A percentile compares a stretch with the other conserved stretches of the same genome.
These are phyloP conservation scores for Penicillium paneum DNA, from an alignment of 2,329 filamentous ascomycete species.

Conservation along the genomic window DNA sequence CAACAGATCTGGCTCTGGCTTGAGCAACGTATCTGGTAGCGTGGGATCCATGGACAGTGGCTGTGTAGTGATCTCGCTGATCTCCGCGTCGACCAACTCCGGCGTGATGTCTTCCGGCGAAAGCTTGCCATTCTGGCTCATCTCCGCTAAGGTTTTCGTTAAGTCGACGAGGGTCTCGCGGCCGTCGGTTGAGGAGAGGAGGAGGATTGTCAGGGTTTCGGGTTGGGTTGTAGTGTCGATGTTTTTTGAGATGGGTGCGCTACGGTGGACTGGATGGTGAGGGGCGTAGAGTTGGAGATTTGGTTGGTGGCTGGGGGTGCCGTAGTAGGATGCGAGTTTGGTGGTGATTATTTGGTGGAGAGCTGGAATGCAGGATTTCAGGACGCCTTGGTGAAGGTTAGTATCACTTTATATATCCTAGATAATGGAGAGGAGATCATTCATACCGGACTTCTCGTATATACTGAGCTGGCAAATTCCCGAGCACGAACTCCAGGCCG, in stretches of 20 bases:
- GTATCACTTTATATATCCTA: neutral
- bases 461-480: conserved; percentile 84
- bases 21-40: conserved; percentile 49
- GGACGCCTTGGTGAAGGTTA: conserved; percentile 57
- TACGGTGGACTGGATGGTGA: conserved; percentile 55
- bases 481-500: conserved; percentile 87
- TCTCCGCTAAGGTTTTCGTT: conserved; percentile 88
- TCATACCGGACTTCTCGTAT: conserved; percentile 84
- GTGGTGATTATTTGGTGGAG: conserved; percentile 74
- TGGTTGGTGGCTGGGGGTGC: conserved; percentile 62
- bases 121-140: conserved; percentile 88
- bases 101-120: conserved; percentile 74
- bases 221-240: neutral
- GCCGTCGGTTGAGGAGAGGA: conserved; percentile 85
- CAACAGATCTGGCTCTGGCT: conserved; percentile 84
- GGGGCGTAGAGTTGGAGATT: conserved; percentile 70
- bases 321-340: conserved; percentile 86
- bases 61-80: conserved; percentile 57
- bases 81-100: conserved; percentile 84
- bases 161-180: conserved; percentile 92
- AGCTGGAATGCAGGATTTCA: conserved; percentile 86
- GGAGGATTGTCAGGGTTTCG: conserved; percentile 58
- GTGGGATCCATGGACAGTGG: conserved; percentile 21
- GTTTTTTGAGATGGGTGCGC: conserved; percentile 22
- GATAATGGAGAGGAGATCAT: neutral